phyloP scores from a whole-genome alignment of 441 rosid species.

The Adansonia rubrostipa region DNA sequence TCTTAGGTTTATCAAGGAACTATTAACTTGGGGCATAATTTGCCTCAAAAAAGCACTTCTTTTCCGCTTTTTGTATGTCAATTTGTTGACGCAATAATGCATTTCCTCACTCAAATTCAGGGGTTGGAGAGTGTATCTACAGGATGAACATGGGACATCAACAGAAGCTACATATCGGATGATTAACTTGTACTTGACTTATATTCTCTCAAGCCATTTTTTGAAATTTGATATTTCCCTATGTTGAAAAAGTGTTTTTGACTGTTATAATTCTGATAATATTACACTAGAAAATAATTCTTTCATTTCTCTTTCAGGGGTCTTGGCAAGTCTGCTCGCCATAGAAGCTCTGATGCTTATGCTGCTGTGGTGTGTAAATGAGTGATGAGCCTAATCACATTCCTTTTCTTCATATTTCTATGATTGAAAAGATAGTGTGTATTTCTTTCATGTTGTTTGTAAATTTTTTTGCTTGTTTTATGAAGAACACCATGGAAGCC shows the following conservation, averaged over 20 bases:
- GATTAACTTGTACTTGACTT: slow-evolving; percentile 59
- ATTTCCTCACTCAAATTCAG: slow-evolving; percentile 39
- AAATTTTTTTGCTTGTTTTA: background rate
- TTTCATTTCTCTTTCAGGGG: slow-evolving; percentile 55
- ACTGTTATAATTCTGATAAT: background rate
- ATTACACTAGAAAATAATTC: background rate
- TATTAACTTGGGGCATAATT: background rate
- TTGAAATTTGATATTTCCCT: background rate
- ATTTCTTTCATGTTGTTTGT: background rate
- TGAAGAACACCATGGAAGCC: background rate
- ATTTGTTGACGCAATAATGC: background rate
- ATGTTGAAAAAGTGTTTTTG: background rate
- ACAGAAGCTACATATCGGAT: slow-evolving; percentile 64
- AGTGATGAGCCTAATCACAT: slow-evolving; percentile 7
- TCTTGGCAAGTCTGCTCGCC: slow-evolving; percentile 55
- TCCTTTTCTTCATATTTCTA: background rate
- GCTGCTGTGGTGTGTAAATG: slow-evolving; percentile 70
- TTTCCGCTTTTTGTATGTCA: background rate
- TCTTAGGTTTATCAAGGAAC: background rate
- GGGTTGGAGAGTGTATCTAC: slow-evolving; percentile 91
- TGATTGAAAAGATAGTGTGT: background rate
- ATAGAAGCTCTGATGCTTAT: slow-evolving; percentile 64
- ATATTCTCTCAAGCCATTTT: background rate
- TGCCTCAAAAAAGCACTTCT: background rate
- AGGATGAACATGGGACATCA: slow-evolving; percentile 89